These are phyloP conservation scores for Yarrowia galli DNA, from an alignment of 1,139 yeast species.

Conservation along the genomic window DNA sequence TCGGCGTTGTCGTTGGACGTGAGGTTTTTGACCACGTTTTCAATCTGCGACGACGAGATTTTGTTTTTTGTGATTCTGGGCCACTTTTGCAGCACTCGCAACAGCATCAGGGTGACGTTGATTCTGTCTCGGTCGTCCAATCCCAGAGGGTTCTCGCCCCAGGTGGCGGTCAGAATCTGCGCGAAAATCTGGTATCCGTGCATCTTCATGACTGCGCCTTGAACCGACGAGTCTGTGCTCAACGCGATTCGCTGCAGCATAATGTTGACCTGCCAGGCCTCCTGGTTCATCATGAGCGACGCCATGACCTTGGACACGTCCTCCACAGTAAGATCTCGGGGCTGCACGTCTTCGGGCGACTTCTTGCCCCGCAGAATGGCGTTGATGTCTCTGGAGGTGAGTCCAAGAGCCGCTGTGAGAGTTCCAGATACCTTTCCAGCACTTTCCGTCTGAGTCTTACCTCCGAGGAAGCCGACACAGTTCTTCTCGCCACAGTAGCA, in stretches of 20 bases:
- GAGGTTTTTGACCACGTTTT: constrained; percentile 63
- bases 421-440: constrained; percentile 83
- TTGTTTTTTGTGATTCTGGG: constrained; percentile 84
- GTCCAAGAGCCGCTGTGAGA: constrained; percentile 85
- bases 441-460: constrained; percentile 93
- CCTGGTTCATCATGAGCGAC: constrained; percentile 79
- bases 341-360: constrained; percentile 55
- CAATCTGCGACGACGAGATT: constrained; percentile 80
- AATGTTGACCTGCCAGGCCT: constrained; percentile 67
- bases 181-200: constrained; percentile 90
- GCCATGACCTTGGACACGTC: constrained; percentile 79
- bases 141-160: constrained; percentile 48
- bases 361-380: constrained; percentile 46
- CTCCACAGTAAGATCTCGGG: constrained; percentile 55
- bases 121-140: constrained; percentile 41
- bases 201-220: constrained; percentile 68
- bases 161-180: constrained; percentile 59
- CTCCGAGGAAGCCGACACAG: constrained; percentile 93
- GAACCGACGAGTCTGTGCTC: constrained; percentile 57
- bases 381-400: constrained; percentile 60
- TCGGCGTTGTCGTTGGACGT: constrained; percentile 49
- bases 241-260: constrained; percentile 73
- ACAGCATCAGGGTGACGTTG: constrained; percentile 55
- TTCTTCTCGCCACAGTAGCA: constrained; percentile 94
- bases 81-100: constrained; percentile 71